Conservation (phyloP, 2,329 filamentous ascomycete genomes). For the Dothistroma septosporum region DNA sequence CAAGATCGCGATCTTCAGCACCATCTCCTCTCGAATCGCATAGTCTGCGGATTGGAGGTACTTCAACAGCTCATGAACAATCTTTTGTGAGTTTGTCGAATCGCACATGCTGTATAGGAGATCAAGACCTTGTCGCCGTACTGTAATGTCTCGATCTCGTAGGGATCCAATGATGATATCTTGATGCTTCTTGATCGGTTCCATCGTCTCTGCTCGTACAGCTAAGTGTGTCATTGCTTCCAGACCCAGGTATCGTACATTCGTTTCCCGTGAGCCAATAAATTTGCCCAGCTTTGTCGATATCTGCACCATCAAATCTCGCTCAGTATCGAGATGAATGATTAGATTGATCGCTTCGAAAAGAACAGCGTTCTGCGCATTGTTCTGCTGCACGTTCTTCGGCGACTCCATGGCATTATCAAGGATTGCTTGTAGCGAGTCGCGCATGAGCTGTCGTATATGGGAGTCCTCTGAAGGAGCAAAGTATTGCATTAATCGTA, state of each 20-base stretch:
- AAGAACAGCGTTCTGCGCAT: constrained; percentile 93
- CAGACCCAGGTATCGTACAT: constrained; percentile 89
- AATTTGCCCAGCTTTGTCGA: constrained; percentile 87
- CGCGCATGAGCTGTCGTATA: constrained; percentile 83
- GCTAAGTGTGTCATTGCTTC: constrained; percentile 98
- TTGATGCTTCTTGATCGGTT: constrained; percentile 97
- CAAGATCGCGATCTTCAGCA: constrained; percentile 94
- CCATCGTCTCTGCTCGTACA: constrained; percentile 85
- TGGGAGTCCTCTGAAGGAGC: constrained; percentile 93
- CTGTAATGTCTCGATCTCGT: constrained; percentile 93
- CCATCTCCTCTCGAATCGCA: constrained; percentile 98
- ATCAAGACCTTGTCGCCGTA: constrained; percentile 90
- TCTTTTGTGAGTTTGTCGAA: constrained; percentile 83
- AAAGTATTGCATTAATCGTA: constrained; percentile 92
- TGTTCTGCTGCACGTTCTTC: constrained; percentile 99
- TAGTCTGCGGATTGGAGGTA: constrained; percentile 97
- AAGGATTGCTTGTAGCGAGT: constrained; percentile 85
- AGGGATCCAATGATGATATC: constrained; percentile 91
- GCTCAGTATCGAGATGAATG: constrained; percentile 94
- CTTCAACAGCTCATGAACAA: constrained; percentile 87
- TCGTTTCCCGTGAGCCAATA: constrained; percentile 94
- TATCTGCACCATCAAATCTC: constrained; percentile 92
- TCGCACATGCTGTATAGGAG: constrained; percentile 99
- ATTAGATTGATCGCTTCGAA: constrained; percentile 99
- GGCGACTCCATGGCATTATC: constrained; percentile 87